Base-by-base conservation (phyloP, 2,329 filamentous ascomycete species). In the Penicillium sp. region DNA sequence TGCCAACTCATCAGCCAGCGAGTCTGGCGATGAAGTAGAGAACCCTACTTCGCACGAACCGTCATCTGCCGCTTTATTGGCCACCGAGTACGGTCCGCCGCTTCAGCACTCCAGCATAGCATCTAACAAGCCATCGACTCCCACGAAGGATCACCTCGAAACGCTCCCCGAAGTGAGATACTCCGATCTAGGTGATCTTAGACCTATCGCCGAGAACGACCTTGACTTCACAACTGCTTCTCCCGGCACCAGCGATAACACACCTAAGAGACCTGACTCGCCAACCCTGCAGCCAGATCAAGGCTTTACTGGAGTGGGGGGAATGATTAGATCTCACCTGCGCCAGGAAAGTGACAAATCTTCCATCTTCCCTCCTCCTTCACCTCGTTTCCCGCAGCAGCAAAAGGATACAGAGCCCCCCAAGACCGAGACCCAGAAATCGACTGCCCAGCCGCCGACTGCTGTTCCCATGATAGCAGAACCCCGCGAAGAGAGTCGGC, bases 261-360 rank as follows among this genome's bases (percentile, higher is more conserved):
- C 59, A 39, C 66, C 70, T 3, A 66, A 70, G 45, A 67, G 72
- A 39, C 71, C 74, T 5, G 91, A 96, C 67, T 96, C 92, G 0
- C 92, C 93, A 0, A 96, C 91, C 0, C 77, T 96, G 6, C 88
- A 74, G 25, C 59, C 89, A 0, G 75, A 73, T 3, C 63, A 75
- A 19, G 91, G 90, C 1, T 80, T 97, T 17, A 93, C 88, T 67
- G 59, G 61, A 25, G 61, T 56, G 45, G 47, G 39, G 2, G 89
- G 89, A 2, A 84, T 96, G 79, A 87, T 96, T 45, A 86, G 89
- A 33, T 88, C 93, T 61, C 94, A 97, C 78, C 78, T 97, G 41
- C 86, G 94, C 50, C 86, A 86, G 35, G 86, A 88, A 62, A 97
- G 93, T 75, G 88, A 88, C 58, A 83, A 86, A 15, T 97, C 93